Base-by-base conservation (phyloP, 2,329 filamentous ascomycete genomes). In the Coleophoma crateriformis region DNA sequence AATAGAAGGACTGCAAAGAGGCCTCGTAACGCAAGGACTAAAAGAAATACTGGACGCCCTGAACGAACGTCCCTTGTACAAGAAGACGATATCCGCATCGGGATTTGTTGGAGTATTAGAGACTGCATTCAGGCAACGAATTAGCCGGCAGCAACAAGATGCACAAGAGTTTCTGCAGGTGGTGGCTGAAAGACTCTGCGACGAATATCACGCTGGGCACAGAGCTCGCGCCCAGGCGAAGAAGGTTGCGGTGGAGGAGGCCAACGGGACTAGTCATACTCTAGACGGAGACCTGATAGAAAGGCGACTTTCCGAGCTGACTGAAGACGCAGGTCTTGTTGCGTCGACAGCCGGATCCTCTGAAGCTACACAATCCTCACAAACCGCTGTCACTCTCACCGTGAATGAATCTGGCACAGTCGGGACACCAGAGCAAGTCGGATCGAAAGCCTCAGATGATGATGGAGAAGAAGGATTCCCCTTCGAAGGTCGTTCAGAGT, bases 151-250 rank as follows among this genome's bases (percentile, higher is more conserved):
- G 64, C 94, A 99, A 69, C 94, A 99, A 68, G 94, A 99, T 71
- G 94, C 94, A 11, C 94, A 99, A 64, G 94, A 99, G 67, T 96
- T 99, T 56, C 71, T 99, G 49, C 94, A 99, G 70, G 85, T 97
- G 45, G 86, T 99, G 12, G 87, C 90, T 3, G 92, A 99, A 71
- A 80, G 92, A 47, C 74, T 99, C 49, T 90, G 89, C 61, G 94
- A 99, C 63, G 94, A 99, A 68, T 96, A 96, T 62, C 85, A 95
- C 64, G 90, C 90, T 4, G 90, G 90, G 1, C 78, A 81, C 60
- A 81, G 86, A 63, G 90, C 89, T 12, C 78, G 91, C 54, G 72
- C 71, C 42, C 75, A 79, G 50, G 82, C 82, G 3, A 71, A 66
- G 44, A 67, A 57, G 58, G 41, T 51, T 5, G 32, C 12, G 27